phyloP scores from a whole-genome alignment of 208 protist species.

The Crithidia sp. region DNA sequence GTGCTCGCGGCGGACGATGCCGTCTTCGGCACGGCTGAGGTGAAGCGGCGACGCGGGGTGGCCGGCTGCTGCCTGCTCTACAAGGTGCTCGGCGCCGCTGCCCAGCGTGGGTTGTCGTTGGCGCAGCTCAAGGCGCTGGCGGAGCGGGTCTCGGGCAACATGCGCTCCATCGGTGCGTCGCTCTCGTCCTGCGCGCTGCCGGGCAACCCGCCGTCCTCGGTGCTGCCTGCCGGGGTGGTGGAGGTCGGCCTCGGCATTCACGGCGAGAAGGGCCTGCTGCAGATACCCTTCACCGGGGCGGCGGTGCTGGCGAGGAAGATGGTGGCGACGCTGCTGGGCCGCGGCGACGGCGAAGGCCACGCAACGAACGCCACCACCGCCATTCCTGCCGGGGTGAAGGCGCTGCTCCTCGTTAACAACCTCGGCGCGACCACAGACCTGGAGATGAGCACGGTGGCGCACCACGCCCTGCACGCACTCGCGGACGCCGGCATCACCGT shows the following conservation, averaged over 20 bases:
- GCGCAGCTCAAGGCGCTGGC: constrained; percentile 54
- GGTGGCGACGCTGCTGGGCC: constrained; percentile 40
- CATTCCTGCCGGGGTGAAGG: constrained; percentile 26
- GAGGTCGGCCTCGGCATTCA: constrained; percentile 94
- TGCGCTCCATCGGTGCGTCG: constrained; percentile 78
- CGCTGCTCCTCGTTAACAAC: constrained; percentile 89
- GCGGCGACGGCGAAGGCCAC: neutral
- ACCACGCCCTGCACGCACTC: constrained; percentile 42
- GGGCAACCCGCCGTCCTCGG: constrained; percentile 50
- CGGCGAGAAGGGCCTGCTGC: constrained; percentile 73
- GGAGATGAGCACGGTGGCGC: constrained; percentile 67
- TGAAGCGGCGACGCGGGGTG: constrained; percentile 66
- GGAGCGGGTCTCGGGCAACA: constrained; percentile 43
- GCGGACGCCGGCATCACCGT: constrained; percentile 37
- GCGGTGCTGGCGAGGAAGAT: constrained; percentile 38
- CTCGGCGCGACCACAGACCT: constrained; percentile 81
- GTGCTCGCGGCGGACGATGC: constrained; percentile 88
- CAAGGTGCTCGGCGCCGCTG: constrained; percentile 82
- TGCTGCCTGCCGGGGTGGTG: constrained; percentile 47
- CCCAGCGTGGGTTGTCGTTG: constrained; percentile 55
- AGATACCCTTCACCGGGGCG: constrained; percentile 38
- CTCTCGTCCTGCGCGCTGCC: constrained; percentile 77
- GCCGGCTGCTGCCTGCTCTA: constrained; percentile 89
- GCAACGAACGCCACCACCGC: constrained; percentile 2
- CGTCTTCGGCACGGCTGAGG: constrained; percentile 55